Evolutionary conservation across 2,329 filamentous ascomycete genomes (phyloP).

Genomic region (Microsporum canis): DNA sequence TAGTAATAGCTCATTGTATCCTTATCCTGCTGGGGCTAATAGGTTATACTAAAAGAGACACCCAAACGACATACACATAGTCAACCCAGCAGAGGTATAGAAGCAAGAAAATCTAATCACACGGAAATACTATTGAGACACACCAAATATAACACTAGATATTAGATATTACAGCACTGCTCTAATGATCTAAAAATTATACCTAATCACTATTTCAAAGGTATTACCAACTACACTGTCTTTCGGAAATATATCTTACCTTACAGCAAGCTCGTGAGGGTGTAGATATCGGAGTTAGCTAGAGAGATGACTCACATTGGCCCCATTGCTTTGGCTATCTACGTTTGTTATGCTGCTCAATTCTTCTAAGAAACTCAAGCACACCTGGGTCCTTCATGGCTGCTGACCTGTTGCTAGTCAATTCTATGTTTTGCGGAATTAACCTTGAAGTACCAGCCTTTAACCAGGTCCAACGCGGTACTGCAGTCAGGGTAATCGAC

Average conservation of each 20-base stretch:
- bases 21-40: background rate
- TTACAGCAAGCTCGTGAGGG: background rate
- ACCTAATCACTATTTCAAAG: background rate
- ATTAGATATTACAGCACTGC: background rate
- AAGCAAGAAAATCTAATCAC: background rate
- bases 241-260: constrained; percentile 6
- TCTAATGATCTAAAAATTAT: background rate
- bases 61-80: background rate
- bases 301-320: constrained; percentile 6
- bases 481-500: background rate
- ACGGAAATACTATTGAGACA: background rate
- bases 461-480: background rate
- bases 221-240: background rate
- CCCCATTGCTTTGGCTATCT: constrained; percentile 9
- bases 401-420: background rate
- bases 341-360: background rate
- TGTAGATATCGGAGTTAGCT: constrained; percentile 4
- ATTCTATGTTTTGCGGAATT: background rate
- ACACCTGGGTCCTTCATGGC: no score
- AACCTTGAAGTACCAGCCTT: background rate
- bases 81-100: constrained; percentile 5
- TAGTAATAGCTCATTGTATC: background rate
- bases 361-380: background rate
- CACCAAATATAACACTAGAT: background rate
- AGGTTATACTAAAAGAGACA: background rate